Base-by-base conservation (phyloP, 805 yeast genomes). In the Wickerhamomyces kurtzmanii region DNA sequence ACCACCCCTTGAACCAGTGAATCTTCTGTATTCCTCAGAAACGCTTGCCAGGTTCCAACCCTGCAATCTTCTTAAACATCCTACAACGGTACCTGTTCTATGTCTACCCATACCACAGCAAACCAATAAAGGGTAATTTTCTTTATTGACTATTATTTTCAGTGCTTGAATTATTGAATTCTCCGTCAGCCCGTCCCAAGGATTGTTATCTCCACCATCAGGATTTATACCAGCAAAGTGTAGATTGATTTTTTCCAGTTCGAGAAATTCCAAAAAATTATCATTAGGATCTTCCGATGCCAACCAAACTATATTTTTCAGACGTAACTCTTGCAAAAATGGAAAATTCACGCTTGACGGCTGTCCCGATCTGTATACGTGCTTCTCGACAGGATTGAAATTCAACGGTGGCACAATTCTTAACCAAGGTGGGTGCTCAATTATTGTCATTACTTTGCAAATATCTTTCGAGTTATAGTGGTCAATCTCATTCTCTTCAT, bases 31-130 rank as follows among this genome's bases (percentile, higher is more conserved):
- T 50, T 89, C 98, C 51, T 89, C 98, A 31, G 86, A 73, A 1
- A 89, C 91, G 50, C 81, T 56, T 8, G 97, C 96, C 48, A 89
- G 59, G 46, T 93, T 91, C 98, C 98, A 89, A n/a, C 93, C 89
- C 63, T 91, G 96, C 12, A 91, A 59, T 34, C 95, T 67, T 37
- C 98, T 62, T 26, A 89, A 58, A 52, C 98, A 89, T 1, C 98
- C 98, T 34, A 91, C 74, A 4, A 91, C 95, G 0, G 97, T 87
- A 1, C 98, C 98, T 0, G 97, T 87, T 39, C 98, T 65, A 53
- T 89, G 98, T 40, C 98, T 64, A 0, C 98, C 98, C 98, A 91
- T 91, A 10, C 96, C 96, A 45, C 97, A 91, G 52, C 97, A 91
- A 5, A 87, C 87, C 28, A 91, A 58, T 36, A 91, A 44, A 0